A percentile compares a stretch with the other conserved stretches of the same genome.
Evolutionary conservation across 148 eudicot genomes (phyloP).

Genomic region (Limonium bicolor): DNA sequence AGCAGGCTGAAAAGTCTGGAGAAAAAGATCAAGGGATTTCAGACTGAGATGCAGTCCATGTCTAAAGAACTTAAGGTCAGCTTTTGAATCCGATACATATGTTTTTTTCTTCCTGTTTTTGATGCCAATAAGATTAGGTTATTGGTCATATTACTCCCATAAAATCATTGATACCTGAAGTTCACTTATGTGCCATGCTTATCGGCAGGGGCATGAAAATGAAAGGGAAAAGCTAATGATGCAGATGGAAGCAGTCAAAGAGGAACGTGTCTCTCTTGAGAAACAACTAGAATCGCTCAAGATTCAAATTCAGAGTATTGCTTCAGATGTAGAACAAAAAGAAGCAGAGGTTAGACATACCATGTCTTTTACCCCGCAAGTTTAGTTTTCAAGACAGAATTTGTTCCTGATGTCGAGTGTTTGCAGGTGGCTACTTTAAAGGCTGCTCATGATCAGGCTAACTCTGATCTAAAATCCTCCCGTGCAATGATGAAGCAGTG

Average conservation of each 20-base stretch:
- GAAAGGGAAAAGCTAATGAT: slow-evolving; percentile 76
- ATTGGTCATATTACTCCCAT: not conserved
- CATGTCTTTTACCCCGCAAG: not conserved
- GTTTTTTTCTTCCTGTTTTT: too few relatives aligned
- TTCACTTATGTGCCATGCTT: slow-evolving; percentile 2
- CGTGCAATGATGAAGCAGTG: slow-evolving; percentile 74
- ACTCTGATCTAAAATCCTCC: slow-evolving; percentile 56
- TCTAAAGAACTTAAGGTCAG: slow-evolving; percentile 83
- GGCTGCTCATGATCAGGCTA: slow-evolving; percentile 33
- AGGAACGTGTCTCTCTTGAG: slow-evolving; percentile 54
- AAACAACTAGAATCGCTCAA: slow-evolving; percentile 41
- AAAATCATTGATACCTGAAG: not conserved
- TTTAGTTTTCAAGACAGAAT: not conserved
- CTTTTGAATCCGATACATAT: slow-evolving; percentile 2
- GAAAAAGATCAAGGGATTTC: slow-evolving; percentile 57
- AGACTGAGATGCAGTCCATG: slow-evolving; percentile 64
- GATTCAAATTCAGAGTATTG: slow-evolving; percentile 48
- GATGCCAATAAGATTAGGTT: too few relatives aligned
- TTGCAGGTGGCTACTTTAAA: slow-evolving; percentile 54
- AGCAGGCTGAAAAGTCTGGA: slow-evolving; percentile 74
- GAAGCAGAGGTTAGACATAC: slow-evolving; percentile 39
- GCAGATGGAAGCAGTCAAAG: slow-evolving; percentile 80
- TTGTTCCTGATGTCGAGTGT: not conserved
- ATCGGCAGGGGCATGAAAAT: slow-evolving; percentile 66
- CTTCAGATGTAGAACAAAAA: slow-evolving; percentile 43